Conservation (phyloP, 2,329 filamentous ascomycete genomes). For the Fusarium algeriense region DNA sequence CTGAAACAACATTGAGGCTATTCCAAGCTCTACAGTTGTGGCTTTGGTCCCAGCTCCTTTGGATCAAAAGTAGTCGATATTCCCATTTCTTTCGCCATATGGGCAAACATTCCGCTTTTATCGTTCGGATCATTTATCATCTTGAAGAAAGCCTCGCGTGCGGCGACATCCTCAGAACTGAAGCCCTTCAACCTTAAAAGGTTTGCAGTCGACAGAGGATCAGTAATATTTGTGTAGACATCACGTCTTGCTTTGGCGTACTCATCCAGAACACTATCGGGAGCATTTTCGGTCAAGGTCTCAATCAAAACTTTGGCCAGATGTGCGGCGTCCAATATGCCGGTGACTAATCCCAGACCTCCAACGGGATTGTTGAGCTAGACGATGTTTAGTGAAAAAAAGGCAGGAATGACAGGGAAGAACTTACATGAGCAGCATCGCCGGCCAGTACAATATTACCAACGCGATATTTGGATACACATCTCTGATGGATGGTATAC, state of each 20-base stretch:
- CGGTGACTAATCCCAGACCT: background rate
- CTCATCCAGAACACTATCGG: background rate
- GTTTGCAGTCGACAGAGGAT: background rate
- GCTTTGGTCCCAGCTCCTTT: background rate
- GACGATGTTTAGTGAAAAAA: background rate
- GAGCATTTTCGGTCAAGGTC: background rate
- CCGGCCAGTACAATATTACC: background rate
- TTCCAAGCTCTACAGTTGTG: background rate
- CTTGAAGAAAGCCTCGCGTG: background rate
- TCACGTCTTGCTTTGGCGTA: background rate
- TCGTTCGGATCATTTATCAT: background rate
- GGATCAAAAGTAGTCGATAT: background rate
- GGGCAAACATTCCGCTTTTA: background rate
- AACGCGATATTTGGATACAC: background rate
- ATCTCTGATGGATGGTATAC: background rate
- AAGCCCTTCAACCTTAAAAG: background rate
- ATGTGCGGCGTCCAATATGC: background rate
- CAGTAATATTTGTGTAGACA: background rate
- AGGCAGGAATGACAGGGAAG: fast-evolving
- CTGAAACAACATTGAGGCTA: too few species aligned
- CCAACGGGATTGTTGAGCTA: background rate
- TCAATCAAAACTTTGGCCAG: background rate
- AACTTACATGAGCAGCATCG: background rate
- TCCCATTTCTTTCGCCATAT: background rate
- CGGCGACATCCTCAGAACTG: background rate